Conservation (phyloP, 2,329 filamentous ascomycete genomes). For the Huntiella bhutanensis region DNA sequence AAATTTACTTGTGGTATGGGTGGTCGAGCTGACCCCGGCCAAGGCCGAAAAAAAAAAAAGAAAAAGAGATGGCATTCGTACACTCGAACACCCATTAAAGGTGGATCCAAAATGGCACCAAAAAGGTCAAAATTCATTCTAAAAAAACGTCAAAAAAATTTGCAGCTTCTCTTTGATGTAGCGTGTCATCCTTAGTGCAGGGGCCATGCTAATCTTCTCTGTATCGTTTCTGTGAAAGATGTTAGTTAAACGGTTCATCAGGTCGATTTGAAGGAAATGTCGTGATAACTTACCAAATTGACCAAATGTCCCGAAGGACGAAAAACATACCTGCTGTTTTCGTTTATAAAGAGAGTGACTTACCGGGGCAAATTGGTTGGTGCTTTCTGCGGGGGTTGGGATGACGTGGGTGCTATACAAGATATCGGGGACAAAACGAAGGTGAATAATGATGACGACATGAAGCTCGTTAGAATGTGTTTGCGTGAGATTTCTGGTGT, state of each 20-base stretch:
- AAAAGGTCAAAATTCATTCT: background rate
- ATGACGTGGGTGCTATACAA: too few species aligned
- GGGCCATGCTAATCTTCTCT: constrained; percentile 72
- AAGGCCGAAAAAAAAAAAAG: background rate
- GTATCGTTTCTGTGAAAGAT: constrained; percentile 18
- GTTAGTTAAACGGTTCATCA: constrained; percentile 4
- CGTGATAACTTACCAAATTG: constrained; percentile 11
- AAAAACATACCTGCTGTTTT: background rate
- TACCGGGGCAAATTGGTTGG: background rate
- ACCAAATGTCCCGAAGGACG: constrained; percentile 13
- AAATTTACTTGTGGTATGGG: too few species aligned
- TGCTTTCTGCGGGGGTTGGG: background rate
- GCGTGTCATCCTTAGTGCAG: constrained; percentile 89
- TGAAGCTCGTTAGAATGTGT: too few species aligned
- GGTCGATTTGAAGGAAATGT: background rate
- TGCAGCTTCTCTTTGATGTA: constrained; percentile 58
- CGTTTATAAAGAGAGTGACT: constrained; percentile 5
- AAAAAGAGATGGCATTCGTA: background rate
- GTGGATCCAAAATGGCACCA: background rate
- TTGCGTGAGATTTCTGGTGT: too few species aligned
- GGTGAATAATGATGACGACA: too few species aligned
- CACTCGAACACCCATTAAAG: constrained; percentile 2
- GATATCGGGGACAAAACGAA: too few species aligned
- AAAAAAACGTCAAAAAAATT: constrained; percentile 11
- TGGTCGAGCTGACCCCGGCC: background rate